Evolutionary conservation across 2,329 filamentous ascomycete species (phyloP), one percentile per base, ranked within the genome.

Genomic region (Aspergillus nomiae): DNA sequence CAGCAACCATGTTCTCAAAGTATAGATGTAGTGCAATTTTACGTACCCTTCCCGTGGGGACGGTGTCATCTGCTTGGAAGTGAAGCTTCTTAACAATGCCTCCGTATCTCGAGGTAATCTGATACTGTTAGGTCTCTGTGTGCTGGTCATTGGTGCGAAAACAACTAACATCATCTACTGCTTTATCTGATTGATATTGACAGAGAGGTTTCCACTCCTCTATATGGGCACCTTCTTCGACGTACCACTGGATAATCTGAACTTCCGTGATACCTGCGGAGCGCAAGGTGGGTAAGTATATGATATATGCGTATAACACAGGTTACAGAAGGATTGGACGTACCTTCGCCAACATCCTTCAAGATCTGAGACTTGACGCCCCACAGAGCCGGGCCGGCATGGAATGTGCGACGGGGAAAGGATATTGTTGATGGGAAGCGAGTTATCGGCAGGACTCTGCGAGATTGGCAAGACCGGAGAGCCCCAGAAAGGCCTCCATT

Each of bases 161-260:
- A 12, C 68, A 9, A 71, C 74, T 64, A 41, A 86, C 85, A 78
- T 87, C 85, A 56, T 86, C 85, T 57, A 86, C 85, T 28, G 95
- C 95, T 80, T 99, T 99, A 82, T 99, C 95, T 73, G 94, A 97
- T 78, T 98, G 95, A 51, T 99, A 96, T 81, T 99, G 95, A 81
- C 95, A 99, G 54, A 99, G 86, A 64, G 94, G 95, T 71, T 96
- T 95, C 86, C 97, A 99, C 82, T 99, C 94, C 82, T 99, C 94
- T 71, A 99, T 94, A 62, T 91, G 89, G 41, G 95, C 95, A 63
- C 94, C 94, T 56, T 96, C 93, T 80, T 97, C 91, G 69, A 99
- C 94, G 77, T 98, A 99, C 95, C 95, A 99, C 83, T 99, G 95
- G 73, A 98, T 98, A 73, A 99, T 92, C 80, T 99, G 95, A 75